These are phyloP conservation scores for Pythium rhizo-oryzae DNA, from an alignment of 352 stramenopile genomes.

Conservation along the genomic window DNA sequence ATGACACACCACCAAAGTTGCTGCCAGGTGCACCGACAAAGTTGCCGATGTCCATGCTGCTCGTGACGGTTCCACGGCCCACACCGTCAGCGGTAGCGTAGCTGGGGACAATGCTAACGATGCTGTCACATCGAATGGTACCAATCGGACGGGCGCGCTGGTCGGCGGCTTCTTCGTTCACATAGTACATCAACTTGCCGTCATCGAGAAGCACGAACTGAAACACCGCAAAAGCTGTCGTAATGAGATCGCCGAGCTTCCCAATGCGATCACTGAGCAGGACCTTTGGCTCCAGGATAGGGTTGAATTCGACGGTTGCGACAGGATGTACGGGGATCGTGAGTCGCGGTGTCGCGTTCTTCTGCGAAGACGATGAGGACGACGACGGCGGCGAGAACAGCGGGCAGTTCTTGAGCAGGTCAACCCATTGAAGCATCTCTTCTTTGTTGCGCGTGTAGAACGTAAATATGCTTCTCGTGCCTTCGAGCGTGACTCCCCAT, in stretches of 20 bases:
- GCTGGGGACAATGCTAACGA: slow-evolving; percentile 80
- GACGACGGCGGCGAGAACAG: slow-evolving; percentile 48
- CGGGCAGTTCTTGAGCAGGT: slow-evolving; percentile 87
- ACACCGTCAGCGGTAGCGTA: slow-evolving; percentile 46
- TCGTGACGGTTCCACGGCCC: background rate
- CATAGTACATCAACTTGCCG: slow-evolving; percentile 84
- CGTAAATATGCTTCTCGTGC: slow-evolving; percentile 81
- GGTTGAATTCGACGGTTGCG: slow-evolving; percentile 75
- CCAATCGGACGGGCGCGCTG: slow-evolving; percentile 73
- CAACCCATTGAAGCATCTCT: slow-evolving; percentile 85
- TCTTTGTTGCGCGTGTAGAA: slow-evolving; percentile 81
- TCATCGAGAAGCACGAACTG: slow-evolving; percentile 79
- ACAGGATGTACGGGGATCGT: slow-evolving; percentile 86
- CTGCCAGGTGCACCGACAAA: slow-evolving; percentile 1
- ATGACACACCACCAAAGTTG: slow-evolving; percentile 25
- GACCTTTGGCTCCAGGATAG: slow-evolving; percentile 65
- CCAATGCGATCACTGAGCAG: slow-evolving; percentile 70
- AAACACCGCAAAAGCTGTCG: slow-evolving; percentile 65
- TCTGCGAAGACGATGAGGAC: slow-evolving; percentile 10
- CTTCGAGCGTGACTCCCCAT: slow-evolving; percentile 84
- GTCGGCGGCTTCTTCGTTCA: slow-evolving; percentile 51
- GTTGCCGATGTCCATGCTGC: slow-evolving; percentile 7
- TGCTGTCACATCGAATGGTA: slow-evolving; percentile 78
- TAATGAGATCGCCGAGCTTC: slow-evolving; percentile 78
- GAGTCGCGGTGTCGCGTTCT: slow-evolving; percentile 43